Percentiles rank a stretch among this genome's conserved stretches.
These are phyloP conservation scores for Monilinia laxa DNA, from an alignment of 2,329 filamentous ascomycete species.

Conservation along the genomic window DNA sequence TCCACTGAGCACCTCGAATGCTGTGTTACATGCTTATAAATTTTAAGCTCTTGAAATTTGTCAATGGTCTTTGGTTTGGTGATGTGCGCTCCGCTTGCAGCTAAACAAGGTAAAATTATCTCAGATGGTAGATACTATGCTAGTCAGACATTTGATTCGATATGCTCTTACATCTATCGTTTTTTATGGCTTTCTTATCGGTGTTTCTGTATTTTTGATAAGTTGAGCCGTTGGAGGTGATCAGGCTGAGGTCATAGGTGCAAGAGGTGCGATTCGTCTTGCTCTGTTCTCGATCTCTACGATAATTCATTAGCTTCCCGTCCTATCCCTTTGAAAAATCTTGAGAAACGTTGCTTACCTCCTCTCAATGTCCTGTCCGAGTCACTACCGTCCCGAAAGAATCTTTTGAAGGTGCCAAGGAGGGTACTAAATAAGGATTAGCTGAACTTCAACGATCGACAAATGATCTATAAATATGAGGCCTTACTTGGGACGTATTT, in stretches of 20 bases:
- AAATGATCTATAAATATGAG: neutral
- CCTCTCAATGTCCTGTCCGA: slow-evolving; percentile 1
- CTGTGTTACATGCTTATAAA: neutral
- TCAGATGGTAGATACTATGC: neutral
- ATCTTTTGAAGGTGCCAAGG: neutral
- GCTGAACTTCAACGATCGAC: neutral
- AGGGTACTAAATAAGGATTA: slow-evolving; percentile 1
- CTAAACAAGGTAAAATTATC: slow-evolving; percentile 3
- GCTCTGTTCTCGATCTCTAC: slow-evolving; percentile 14
- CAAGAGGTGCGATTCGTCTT: neutral
- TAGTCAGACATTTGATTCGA: neutral
- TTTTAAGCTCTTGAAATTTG: neutral
- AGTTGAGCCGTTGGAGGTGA: neutral
- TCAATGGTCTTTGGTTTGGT: neutral
- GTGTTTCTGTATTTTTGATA: neutral
- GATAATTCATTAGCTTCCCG: neutral
- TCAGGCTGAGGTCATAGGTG: neutral
- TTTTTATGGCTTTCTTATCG: neutral
- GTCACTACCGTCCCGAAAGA: neutral
- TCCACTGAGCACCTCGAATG: neutral
- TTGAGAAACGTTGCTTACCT: neutral
- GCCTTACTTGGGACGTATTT: neutral
- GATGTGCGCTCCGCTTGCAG: neutral
- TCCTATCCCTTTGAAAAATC: neutral
- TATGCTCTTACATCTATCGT: neutral